Conservation (phyloP, 306 rosid genomes). For the Datisca glomerata region DNA sequence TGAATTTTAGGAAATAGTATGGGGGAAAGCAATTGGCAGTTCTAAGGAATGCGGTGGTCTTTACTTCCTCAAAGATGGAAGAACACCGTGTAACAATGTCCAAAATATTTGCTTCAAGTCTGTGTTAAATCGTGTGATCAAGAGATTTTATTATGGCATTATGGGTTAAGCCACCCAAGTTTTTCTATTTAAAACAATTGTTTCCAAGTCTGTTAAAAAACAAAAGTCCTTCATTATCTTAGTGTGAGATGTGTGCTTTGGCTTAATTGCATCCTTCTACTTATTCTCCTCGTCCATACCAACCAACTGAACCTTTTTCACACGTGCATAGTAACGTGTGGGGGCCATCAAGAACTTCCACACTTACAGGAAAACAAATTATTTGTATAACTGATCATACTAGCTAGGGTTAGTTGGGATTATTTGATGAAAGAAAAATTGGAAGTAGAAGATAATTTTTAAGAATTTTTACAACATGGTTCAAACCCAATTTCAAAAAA, state of each 20-base stretch:
- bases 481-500: background rate
- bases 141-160: background rate
- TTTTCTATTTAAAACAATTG: background rate
- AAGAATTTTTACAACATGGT: background rate
- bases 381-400: slow-evolving; percentile 1
- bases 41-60: background rate
- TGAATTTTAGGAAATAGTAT: background rate
- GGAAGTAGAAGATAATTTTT: background rate
- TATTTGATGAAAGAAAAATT: slow-evolving; percentile 3
- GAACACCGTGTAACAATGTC: background rate
- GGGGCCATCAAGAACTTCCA: background rate
- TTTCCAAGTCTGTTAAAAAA: background rate
- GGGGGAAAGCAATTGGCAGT: background rate
- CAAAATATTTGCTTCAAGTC: background rate
- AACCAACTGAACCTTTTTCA: background rate
- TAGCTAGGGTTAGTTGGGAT: slow-evolving; percentile 2
- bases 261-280: background rate
- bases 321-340: background rate
- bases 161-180: background rate
- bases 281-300: background rate
- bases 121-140: background rate
- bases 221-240: background rate
- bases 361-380: background rate
- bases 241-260: background rate
- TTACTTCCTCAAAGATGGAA: background rate